phyloP scores from a whole-genome alignment of 148 eudicot genomes.

The Rhododendron williamsianum region DNA sequence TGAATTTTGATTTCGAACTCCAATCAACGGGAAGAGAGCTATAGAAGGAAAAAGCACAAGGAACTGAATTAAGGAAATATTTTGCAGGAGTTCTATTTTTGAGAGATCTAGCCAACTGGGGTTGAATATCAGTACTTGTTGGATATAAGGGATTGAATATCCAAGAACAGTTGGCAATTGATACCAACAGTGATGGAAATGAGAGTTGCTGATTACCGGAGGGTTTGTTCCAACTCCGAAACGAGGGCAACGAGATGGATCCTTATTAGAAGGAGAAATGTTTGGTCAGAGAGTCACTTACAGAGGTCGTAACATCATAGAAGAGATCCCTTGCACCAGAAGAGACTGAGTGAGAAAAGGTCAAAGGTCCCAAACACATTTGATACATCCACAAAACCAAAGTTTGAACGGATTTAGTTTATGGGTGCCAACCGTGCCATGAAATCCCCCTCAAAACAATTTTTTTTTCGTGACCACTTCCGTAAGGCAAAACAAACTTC shows the following conservation, averaged over 20 bases:
- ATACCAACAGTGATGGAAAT: not conserved
- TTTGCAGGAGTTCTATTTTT: not conserved
- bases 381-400: not conserved
- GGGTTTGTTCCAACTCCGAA: not conserved
- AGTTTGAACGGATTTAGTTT: not conserved
- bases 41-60: not conserved
- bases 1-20: not conserved
- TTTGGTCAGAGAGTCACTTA: not conserved
- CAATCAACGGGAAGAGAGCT: not conserved
- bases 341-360: not conserved
- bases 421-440: not conserved
- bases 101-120: not conserved
- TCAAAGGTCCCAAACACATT: not conserved
- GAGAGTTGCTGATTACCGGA: not conserved
- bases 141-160: not conserved
- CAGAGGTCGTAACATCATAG: not conserved
- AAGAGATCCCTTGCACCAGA: not conserved
- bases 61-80: not conserved
- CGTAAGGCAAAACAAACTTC: not conserved
- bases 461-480: not conserved
- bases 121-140: not conserved
- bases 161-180: not conserved
- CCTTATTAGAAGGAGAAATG: not conserved
- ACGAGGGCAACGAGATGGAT: not conserved
- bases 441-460: not conserved